Evolutionary conservation across 2,329 filamentous ascomycete genomes (phyloP), one percentile per base, ranked within the genome.

Genomic region (Ophiostoma sp.): DNA sequence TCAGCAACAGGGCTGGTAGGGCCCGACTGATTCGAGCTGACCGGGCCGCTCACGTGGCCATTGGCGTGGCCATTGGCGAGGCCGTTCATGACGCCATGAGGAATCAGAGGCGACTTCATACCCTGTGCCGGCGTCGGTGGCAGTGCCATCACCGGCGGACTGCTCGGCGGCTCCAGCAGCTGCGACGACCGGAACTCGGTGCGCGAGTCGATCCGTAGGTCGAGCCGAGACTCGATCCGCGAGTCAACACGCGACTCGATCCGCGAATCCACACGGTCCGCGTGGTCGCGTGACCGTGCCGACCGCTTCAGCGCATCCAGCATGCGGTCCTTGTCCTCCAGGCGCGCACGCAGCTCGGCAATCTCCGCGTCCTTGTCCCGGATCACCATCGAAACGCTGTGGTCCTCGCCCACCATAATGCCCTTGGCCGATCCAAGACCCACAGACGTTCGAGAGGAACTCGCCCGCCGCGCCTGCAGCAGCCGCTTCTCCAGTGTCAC

Each of bases 271-370:
- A 81, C 81, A 27, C 78, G 79, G 70, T 94, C 91, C 6, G 93
- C 93, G 3, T 89, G 87, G 73, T 97, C 94, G 68, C 94, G 88
- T 73, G 94, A 95, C 70, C 94, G 89, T 13, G 93, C 90, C 1
- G 93, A 93, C 73, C 87, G 94, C 60, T 93, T 89, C 69, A 99
- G 84, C 1, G 95, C 95, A 4, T 90, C 83, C 69, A 98, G 84
- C 93, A 98, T 99, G 13, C 91, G 87, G 77, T 97, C 94, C 79
- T 97, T 97, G 80, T 98, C 94, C 75, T 98, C 94, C 0, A 98
- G 83, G 72, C 93, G 88, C 33, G 92, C 90, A 11, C 93, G 88
- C n/a, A 99, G 85, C 74, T 96, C 94, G 8, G 90, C 89, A 76
- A 99, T 97, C 79, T 98, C 94, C 31, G 89, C 86, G 75, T 99